Evolutionary conservation across 2,329 filamentous ascomycete genomes (phyloP).

Genomic region (Salinomyces thailandicus): DNA sequence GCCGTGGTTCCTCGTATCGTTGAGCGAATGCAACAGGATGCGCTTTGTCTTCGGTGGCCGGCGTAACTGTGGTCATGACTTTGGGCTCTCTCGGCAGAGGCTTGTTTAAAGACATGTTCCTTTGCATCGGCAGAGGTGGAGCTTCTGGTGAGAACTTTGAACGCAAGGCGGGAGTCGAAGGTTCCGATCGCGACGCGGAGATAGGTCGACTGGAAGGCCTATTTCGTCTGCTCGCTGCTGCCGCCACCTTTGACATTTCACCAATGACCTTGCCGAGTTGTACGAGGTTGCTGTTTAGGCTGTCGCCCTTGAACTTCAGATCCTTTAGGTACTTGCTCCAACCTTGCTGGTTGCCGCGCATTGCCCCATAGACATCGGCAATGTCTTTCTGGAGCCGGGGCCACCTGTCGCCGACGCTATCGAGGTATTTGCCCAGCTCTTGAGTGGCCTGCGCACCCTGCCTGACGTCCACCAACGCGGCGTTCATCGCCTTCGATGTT

Average conservation of each 20-base stretch:
- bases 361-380: slow-evolving; percentile 69
- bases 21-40: slow-evolving; percentile 8
- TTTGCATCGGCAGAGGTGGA: slow-evolving; percentile 1
- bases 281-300: slow-evolving; percentile 58
- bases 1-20: slow-evolving; percentile 8
- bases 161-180: slow-evolving; percentile 8
- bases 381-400: slow-evolving; percentile 51
- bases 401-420: slow-evolving; percentile 43
- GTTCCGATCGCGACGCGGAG: slow-evolving; percentile 6
- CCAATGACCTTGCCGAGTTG: slow-evolving; percentile 66
- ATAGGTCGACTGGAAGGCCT: slow-evolving; percentile 11
- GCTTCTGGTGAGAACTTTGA: slow-evolving; percentile 12
- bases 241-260: slow-evolving; percentile 78
- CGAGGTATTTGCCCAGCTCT: slow-evolving; percentile 67
- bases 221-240: slow-evolving; percentile 67
- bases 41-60: slow-evolving; percentile 6
- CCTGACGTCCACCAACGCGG: slow-evolving; percentile 66
- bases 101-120: slow-evolving; percentile 11
- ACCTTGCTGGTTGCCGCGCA: slow-evolving; percentile 85
- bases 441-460: slow-evolving; percentile 67
- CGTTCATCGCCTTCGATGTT: slow-evolving; percentile 64
- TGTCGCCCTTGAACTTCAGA: slow-evolving; percentile 61
- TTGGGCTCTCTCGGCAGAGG: slow-evolving; percentile 18
- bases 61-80: slow-evolving; percentile 6
- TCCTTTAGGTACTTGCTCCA: slow-evolving; percentile 75